Base-by-base conservation (phyloP, 1,284 basidiomycete genomes). In the Marasmius sp. region DNA sequence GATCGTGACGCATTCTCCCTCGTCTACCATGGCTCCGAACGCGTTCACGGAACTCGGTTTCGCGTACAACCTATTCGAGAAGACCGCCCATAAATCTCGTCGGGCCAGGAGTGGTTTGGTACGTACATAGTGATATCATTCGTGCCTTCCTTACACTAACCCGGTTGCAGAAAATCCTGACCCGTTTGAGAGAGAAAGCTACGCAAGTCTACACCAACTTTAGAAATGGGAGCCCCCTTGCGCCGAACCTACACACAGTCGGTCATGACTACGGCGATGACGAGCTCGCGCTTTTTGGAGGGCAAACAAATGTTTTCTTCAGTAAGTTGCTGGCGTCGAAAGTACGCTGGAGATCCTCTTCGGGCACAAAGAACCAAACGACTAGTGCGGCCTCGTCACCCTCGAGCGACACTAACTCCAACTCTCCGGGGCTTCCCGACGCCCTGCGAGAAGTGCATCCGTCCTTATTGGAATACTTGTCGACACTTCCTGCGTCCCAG, bases 221-320 rank as follows among this genome's bases (percentile, higher is more conserved):
- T 62, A 72, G 76, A 38, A 76, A 75, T 57, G 79, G 77, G 20
- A 76, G 74, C 62, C 66, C 72, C 59, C 59, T 71, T 53, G 70
- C 76, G 9, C 71, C 70, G 22, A 72, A 78, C 8, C 72, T 82
- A 47, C 73, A 47, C 14, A 14, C 74, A 7, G 69, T 75, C 4
- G 77, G 75, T 8, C 72, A 71, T 5, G 84, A 85, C 67, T 83
- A 85, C 57, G 84, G 81, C 45, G 79, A 82, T 52, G 83, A 88
- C 64, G 85, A 87, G 67, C 78, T 89, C 18, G 85, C 87, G 18
- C 77, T 88, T n/a, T 88, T 88, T 58, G 87, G 86, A 51, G 87
- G 83, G 5, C 84, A 85, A 64, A 86, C 85, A 8, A 77, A 78
- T 48, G 77, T 85, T 41, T 67, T 86, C 18, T 85, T 87, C 55